These are phyloP conservation scores for Plectranthus barbatus DNA, from an alignment of 257 asterid genomes.

Conservation along the genomic window DNA sequence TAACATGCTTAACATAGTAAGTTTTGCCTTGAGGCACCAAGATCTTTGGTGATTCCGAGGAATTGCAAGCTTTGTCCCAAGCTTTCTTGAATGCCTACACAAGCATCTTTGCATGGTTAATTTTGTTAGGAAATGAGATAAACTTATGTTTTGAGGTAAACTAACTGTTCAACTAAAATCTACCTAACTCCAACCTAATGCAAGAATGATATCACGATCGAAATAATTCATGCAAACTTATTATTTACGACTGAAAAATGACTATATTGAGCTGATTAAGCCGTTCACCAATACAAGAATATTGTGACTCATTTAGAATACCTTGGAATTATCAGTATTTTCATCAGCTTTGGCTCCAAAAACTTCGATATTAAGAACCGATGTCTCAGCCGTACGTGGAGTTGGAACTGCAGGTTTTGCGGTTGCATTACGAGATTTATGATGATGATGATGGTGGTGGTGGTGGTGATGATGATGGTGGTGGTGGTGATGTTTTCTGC, in stretches of 20 bases:
- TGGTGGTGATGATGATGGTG: too few relatives aligned
- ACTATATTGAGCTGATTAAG: not conserved
- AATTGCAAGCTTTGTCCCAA: constrained; percentile 63
- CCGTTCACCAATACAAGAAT: not conserved
- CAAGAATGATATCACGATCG: not conserved
- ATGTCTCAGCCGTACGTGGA: not conserved
- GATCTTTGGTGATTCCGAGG: constrained; percentile 26
- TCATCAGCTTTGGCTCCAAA: constrained; percentile 80
- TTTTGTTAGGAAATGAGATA: not conserved
- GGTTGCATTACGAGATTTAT: not conserved
- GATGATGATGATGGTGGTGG: too few relatives aligned
- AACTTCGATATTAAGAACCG: constrained; percentile 33
- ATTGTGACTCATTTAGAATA: constrained; percentile 1
- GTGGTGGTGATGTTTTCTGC: constrained; percentile 5
- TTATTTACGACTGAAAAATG: not conserved
- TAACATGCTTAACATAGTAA: constrained; percentile 55
- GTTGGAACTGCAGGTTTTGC: constrained; percentile 4
- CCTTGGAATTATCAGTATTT: constrained; percentile 54
- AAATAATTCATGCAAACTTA: not conserved
- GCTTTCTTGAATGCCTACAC: constrained; percentile 66
- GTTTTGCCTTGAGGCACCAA: constrained; percentile 47
- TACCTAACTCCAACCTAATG: not conserved
- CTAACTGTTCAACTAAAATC: constrained; percentile 17
- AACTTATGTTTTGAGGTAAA: not conserved
- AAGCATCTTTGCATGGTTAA: not conserved